Base-by-base conservation (phyloP, 2,329 filamentous ascomycete genomes). In the Colletotrichum eremochloae region DNA sequence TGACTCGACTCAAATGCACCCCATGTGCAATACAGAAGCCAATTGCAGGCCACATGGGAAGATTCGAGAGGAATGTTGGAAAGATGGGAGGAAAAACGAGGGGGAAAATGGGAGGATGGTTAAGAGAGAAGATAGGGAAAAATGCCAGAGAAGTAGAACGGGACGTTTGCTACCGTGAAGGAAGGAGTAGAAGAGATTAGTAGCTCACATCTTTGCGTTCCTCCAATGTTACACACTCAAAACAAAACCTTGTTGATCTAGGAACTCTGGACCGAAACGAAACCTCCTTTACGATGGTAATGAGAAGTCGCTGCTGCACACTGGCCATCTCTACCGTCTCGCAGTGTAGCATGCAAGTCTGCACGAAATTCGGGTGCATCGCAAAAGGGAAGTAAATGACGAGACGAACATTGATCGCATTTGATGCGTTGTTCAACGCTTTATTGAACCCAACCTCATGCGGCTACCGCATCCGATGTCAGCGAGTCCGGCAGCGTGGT, bases 401-500 rank as follows among this genome's bases (percentile, higher is more conserved):
- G 31, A 55, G 12, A 68, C 36, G 31, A 46, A 57, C 31, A 60
- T 58, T 57, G 57, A 63, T 53, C 50, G 57, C 50, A 57, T 20
- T 68, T 36, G 69, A 64, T 64, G 69, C 66, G 48, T 33, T 71
- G 40, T 44, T 56, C 66, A 68, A 52, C 40, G 53, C 69, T 55
- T 29, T 44, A 48, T 63, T 50, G 20, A 70, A 44, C 46, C 57
- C 67, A 70, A 44, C 66, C 61, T 72, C 70, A 72, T 72, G 70
- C 66, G 65, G 55, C 53, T 57, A 61, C 61, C 60, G 61, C 67
- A 62, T 70, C 70, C 50, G 67, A 62, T 65, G 40, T 65, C 57
- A 60, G 67, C 40, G 61, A 65, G 66, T 67, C 66, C 67, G 40
- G 61, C 33, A 56, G 36, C 53, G 33, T 56, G 70, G 70, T 38